Conservation (phyloP, 2,329 filamentous ascomycete species). For the Cadophora sp. region DNA sequence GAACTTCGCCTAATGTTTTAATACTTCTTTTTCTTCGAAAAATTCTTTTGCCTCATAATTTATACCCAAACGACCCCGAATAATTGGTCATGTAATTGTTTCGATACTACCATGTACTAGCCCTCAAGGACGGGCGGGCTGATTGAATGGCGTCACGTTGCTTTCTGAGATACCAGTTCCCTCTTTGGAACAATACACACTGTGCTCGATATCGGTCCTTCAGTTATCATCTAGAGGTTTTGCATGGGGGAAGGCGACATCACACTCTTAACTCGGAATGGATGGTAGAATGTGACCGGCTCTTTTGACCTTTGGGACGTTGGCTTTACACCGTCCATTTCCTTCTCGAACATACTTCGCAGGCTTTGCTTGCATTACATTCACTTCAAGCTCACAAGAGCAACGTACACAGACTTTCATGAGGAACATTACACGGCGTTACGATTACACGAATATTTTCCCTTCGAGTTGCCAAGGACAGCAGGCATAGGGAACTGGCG, state of each 20-base stretch:
- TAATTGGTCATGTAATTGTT: slow-evolving; percentile 43
- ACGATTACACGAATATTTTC: slow-evolving; percentile 31
- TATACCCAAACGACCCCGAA: slow-evolving; percentile 37
- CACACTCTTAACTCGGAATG: slow-evolving; percentile 2
- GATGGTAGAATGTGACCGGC: slow-evolving; percentile 15
- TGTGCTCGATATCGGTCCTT: slow-evolving; percentile 25
- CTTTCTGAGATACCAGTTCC: slow-evolving; percentile 42
- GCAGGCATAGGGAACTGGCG: slow-evolving; percentile 8
- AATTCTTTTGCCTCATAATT: slow-evolving; percentile 16
- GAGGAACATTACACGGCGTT: slow-evolving; percentile 25
- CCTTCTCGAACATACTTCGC: slow-evolving; percentile 26
- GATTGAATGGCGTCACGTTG: slow-evolving; percentile 35
- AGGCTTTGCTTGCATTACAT: slow-evolving; percentile 19
- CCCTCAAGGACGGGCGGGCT: slow-evolving; percentile 25
- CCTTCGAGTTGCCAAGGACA: slow-evolving; percentile 8
- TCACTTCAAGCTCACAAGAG: slow-evolving; percentile 27
- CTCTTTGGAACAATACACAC: slow-evolving; percentile 32
- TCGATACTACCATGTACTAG: slow-evolving; percentile 32
- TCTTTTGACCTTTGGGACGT: slow-evolving; percentile 15
- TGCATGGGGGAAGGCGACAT: slow-evolving; percentile 28
- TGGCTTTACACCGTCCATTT: not conserved
- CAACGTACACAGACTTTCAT: slow-evolving; percentile 26
- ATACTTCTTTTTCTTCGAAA: slow-evolving; percentile 26
- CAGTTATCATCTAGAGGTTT: slow-evolving; percentile 28
- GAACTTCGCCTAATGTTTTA: slow-evolving; percentile 46